A percentile compares a stretch with the other conserved stretches of the same genome.
Conservation (phyloP, 1,284 basidiomycete species). For the Fistulinella cinereoalba region DNA sequence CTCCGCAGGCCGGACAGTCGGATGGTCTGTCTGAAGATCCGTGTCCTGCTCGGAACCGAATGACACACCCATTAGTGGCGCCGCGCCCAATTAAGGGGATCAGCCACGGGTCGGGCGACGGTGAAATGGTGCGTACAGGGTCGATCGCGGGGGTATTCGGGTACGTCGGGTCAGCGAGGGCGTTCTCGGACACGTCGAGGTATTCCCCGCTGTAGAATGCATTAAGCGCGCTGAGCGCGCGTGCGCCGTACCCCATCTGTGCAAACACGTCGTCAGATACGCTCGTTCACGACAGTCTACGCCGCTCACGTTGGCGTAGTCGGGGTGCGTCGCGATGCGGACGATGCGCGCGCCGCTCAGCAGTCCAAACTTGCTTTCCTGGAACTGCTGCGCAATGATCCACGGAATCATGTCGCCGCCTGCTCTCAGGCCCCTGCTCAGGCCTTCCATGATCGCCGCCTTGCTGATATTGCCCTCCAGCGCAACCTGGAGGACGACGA, state of each 20-base stretch:
- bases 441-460: conserved; percentile 82
- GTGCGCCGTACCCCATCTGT: conserved; percentile 97
- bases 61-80: neutral
- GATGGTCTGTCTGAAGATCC: conserved; percentile 69
- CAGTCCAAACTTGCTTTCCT: conserved; percentile 92
- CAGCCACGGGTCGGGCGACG: conserved; percentile 1
- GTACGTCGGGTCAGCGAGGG: conserved; percentile 51
- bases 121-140: conserved; percentile 45
- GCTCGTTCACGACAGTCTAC: conserved; percentile 3
- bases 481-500: conserved; percentile 95
- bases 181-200: conserved; percentile 81
- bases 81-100: conserved; percentile 3
- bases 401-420: conserved; percentile 99
- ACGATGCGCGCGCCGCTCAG: conserved; percentile 92
- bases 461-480: conserved; percentile 93
- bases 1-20: conserved; percentile 69
- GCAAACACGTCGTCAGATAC: neutral
- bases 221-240: conserved; percentile 85
- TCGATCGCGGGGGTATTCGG: conserved; percentile 60
- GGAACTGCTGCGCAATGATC: conserved; percentile 94
- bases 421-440: conserved; percentile 76
- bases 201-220: conserved; percentile 93
- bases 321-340: conserved; percentile 95
- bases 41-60: conserved; percentile 33
- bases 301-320: conserved; percentile 83